Base-by-base conservation (phyloP, 306 rosid species). In the Sicyos edulis region DNA sequence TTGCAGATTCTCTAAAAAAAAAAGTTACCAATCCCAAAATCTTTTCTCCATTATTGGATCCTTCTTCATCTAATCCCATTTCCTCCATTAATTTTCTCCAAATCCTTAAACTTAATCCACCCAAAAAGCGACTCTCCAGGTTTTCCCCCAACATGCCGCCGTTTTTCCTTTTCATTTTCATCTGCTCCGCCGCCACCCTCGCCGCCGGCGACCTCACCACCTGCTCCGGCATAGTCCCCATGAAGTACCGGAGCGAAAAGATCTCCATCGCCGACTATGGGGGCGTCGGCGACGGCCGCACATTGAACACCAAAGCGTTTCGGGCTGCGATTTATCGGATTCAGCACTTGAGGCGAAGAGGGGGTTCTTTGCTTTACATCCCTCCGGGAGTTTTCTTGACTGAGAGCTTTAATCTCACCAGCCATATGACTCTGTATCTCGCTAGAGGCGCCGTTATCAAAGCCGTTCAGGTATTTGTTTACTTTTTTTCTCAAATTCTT, bases 301-400 rank as follows among this genome's bases (percentile, higher is more conserved):
- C 95, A 44, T 29, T 85, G 80, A 92, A 89, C 77, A 89, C 95
- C 17, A 86, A 79, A 74, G 95, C 97, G 1, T 92, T 92, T 66
- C 82, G 78, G 32, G 91, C 69, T 50, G 96, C 97, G 20, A 82
- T 89, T 4, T 92, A 77, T 74, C 84, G 92, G 76, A 85, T 92
- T 75, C 47, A 84, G 53, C 92, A 86, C 66, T 73, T 92, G 70
- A 71, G 66, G 22, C 77, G 92, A 74, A 81, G 78, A 59, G 95
- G 95, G 3, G 96, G 97, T 54, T 82, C 96, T 58, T 82, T 84
- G 12, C 97, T 92, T 52, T 88, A 86, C 53, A 59, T 92, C 5
- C 97, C 97, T 77, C 81, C 92, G 0, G 96, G 97, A 52, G 95
- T 86, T 0, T 92, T 82, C 86, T 74, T 89, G 78, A 88, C 97